Evolutionary conservation across 495 filamentous ascomycete genomes (phyloP), one percentile per base, ranked within the genome.

Genomic region (Durotheca rogersii): DNA sequence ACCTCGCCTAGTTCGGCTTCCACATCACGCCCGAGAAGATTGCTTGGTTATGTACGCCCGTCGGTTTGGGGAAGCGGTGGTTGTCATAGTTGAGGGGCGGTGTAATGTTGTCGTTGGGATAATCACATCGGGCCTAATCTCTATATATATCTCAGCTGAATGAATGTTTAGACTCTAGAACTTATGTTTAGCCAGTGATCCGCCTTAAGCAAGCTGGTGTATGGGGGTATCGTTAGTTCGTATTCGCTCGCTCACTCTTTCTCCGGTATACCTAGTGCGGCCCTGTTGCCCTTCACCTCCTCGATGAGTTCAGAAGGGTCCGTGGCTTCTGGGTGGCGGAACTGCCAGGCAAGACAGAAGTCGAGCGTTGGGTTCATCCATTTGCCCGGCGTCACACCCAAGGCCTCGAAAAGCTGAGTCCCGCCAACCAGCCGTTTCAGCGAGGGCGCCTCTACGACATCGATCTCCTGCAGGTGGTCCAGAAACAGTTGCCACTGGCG

Each of bases 301-400:
- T 88, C 81, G 48, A 95, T 72, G 4, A 77, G 88, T 15, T 73
- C 78, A 5, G 74, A 64, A 12, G 82, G 75, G 41, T 87, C 82
- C 4, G 71, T 74, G 5, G 67, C 69, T 2, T 79, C 79, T 2
- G 90, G 89, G 63, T 96, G 81, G 21, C 85, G 73, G 19, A 97
- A 72, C 71, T 97, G 94, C 88, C 90, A 96, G 46, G 81, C 80
- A 65, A 93, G 76, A 20, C 83, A 81, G 11, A 85, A 69, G 6
- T 87, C 81, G 34, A 93, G 61, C 10, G 89, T 90, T 45, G 71
- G 70, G 48, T 79, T 78, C 76, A 90, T 81, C 92, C 92, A 97
- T 10, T 74, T 82, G 4, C 93, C 93, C 1, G 82, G 80, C 53
- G 75, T 78, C 1, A 72, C 73, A 0, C 74, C 73, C 11, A 96